Evolutionary conservation across 1,284 basidiomycete genomes (phyloP).

Genomic region (Austroboletus sp.): DNA sequence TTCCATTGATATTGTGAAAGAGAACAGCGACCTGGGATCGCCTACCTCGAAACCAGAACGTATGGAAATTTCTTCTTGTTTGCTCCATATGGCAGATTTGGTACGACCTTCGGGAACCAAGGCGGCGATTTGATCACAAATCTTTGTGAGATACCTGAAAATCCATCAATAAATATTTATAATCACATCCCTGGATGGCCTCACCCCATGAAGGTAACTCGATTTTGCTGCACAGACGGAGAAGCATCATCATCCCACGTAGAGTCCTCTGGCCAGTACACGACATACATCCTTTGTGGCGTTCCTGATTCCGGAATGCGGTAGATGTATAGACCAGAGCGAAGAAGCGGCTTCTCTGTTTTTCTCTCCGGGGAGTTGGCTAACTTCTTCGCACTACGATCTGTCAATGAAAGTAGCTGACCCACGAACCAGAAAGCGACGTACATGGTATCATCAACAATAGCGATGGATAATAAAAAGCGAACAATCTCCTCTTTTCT

Average conservation of each 20-base stretch:
- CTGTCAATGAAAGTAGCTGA: not conserved
- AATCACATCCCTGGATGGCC: not conserved
- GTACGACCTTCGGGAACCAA: conserved; percentile 43
- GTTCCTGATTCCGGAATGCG: conserved; percentile 3
- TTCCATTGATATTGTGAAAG: not conserved
- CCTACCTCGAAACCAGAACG: conserved; percentile 40
- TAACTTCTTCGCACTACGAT: conserved; percentile 12
- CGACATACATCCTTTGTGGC: conserved; percentile 35
- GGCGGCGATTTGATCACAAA: conserved; percentile 47
- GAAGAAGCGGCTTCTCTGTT: conserved; percentile 30
- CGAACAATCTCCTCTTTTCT: conserved; percentile 43
- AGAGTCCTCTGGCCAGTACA: conserved; percentile 58
- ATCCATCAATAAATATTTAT: not conserved
- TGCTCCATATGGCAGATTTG: conserved; percentile 38
- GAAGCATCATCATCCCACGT: conserved; percentile 53
- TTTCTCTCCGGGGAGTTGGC: conserved; percentile 12
- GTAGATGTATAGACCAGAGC: conserved; percentile 48
- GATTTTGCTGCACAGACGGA: conserved; percentile 44
- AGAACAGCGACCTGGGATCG: not conserved
- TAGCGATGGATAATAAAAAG: conserved; percentile 35
- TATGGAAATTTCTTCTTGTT: conserved; percentile 45
- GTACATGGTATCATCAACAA: conserved; percentile 38
- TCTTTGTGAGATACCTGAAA: conserved; percentile 49
- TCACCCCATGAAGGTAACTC: conserved; percentile 57
- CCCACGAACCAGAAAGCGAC: not conserved